phyloP scores from a whole-genome alignment of 164 flowering plant genomes.

The Vitis rotundifolia region DNA sequence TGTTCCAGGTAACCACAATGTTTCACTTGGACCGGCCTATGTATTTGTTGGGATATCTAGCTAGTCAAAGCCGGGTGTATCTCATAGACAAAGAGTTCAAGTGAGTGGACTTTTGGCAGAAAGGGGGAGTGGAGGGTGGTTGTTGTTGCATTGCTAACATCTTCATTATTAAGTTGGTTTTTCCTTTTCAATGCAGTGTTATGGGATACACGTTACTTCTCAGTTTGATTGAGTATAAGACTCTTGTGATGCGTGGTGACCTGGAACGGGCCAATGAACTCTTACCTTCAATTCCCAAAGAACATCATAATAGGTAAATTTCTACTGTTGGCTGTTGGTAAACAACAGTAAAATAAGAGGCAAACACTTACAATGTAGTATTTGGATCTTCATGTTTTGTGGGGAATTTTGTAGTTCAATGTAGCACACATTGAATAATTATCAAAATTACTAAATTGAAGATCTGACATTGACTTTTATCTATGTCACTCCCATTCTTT shows the following conservation, averaged over 20 bases:
- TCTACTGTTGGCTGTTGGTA: neutral
- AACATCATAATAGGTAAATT: slow-evolving; percentile 86
- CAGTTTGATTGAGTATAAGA: slow-evolving; percentile 95
- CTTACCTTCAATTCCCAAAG: slow-evolving; percentile 87
- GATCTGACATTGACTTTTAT: too few species aligned
- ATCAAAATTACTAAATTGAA: neutral
- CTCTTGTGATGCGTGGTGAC: slow-evolving; percentile 99
- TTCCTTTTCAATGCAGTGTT: slow-evolving; percentile 54
- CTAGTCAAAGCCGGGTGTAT: slow-evolving; percentile 92
- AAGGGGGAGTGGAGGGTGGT: too few species aligned
- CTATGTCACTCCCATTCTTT: neutral
- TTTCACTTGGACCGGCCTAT: slow-evolving; percentile 98
- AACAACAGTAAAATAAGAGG: neutral
- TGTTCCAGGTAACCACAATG: slow-evolving; percentile 91
- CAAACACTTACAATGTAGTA: too few species aligned
- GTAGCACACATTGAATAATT: neutral
- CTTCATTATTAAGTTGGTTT: neutral
- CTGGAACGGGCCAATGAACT: slow-evolving; percentile 80
- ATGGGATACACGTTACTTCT: slow-evolving; percentile 93
- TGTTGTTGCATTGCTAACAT: neutral
- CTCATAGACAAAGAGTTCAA: slow-evolving; percentile 98
- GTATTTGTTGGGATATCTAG: slow-evolving; percentile 97
- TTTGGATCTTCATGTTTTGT: too few species aligned
- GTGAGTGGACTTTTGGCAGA: slow-evolving; percentile 48
- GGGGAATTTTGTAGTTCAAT: neutral